phyloP scores from a whole-genome alignment of 2,329 filamentous ascomycete genomes.

The Diaporthe ampelina region DNA sequence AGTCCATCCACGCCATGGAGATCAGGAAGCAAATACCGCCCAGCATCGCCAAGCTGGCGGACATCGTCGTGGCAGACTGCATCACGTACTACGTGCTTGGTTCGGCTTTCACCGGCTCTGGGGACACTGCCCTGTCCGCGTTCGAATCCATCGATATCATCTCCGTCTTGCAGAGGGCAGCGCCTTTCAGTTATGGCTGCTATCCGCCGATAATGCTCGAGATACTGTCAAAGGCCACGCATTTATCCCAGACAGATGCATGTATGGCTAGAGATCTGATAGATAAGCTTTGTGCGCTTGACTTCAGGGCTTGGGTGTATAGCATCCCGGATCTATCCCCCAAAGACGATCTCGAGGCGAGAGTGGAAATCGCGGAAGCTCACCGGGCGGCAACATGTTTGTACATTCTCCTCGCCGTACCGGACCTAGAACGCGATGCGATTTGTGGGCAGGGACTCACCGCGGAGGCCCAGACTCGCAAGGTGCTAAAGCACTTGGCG shows the following conservation, averaged over 20 bases:
- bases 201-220: slow-evolving; percentile 60
- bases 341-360: slow-evolving; percentile 53
- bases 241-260: slow-evolving; percentile 51
- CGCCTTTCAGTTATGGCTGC: slow-evolving; percentile 62
- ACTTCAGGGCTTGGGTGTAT: slow-evolving; percentile 58
- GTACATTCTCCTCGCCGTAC: slow-evolving; percentile 59
- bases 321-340: slow-evolving; percentile 52
- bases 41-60: slow-evolving; percentile 54
- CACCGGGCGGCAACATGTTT: slow-evolving; percentile 61
- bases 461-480: slow-evolving; percentile 54
- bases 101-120: slow-evolving; percentile 56
- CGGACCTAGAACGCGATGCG: slow-evolving; percentile 38
- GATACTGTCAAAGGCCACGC: slow-evolving; percentile 59
- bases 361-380: slow-evolving; percentile 57
- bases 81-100: slow-evolving; percentile 64
- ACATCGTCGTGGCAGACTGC: slow-evolving; percentile 63
- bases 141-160: slow-evolving; percentile 55
- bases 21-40: slow-evolving; percentile 10
- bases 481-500: slow-evolving; percentile 62
- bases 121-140: slow-evolving; percentile 45
- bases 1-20: slow-evolving; percentile 50
- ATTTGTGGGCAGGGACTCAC: background rate
- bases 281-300: slow-evolving; percentile 54
- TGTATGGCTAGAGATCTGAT: slow-evolving; percentile 54
- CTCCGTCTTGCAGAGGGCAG: slow-evolving; percentile 55